Evolutionary conservation across 345 rosid genomes (phyloP).

Genomic region (Aquilaria malaccensis): DNA sequence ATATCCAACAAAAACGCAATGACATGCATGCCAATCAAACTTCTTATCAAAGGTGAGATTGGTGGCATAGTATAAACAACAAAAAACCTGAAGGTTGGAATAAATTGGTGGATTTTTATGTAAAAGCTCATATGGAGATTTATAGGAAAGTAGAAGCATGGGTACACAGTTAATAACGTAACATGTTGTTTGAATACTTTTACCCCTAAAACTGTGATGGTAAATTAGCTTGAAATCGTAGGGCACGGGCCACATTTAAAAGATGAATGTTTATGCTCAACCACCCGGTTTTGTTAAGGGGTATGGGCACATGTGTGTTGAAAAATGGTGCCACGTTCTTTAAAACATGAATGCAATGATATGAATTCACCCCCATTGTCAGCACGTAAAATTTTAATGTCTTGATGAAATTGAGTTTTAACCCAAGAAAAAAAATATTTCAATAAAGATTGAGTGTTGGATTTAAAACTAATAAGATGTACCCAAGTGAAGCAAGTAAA

Average conservation of each 20-base stretch:
- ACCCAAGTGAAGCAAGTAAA: constrained; percentile 6
- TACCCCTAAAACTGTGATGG: not conserved
- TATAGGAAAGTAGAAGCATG: not conserved
- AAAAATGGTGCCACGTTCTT: not conserved
- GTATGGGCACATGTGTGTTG: constrained; percentile 8
- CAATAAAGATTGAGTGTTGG: not conserved
- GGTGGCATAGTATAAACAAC: too few species aligned
- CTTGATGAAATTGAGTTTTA: not conserved
- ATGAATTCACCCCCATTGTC: too few species aligned
- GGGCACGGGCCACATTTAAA: not conserved
- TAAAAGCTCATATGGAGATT: not conserved
- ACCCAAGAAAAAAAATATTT: constrained; percentile 4
- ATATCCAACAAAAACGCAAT: too few species aligned
- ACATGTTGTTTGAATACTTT: not conserved
- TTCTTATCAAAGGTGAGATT: too few species aligned
- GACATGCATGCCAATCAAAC: too few species aligned
- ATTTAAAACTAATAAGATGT: constrained; percentile 9
- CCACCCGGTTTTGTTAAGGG: constrained; percentile 12
- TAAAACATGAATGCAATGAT: not conserved
- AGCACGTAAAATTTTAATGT: too few species aligned
- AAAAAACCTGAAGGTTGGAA: too few species aligned
- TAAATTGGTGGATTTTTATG: too few species aligned
- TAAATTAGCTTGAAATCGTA: too few species aligned
- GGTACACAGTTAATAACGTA: not conserved
- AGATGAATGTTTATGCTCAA: constrained; percentile 7